A percentile compares a stretch with the other conserved stretches of the same genome.
Conservation (phyloP, 768 basidiomycete genomes). For the Holtermannia corniformis region DNA sequence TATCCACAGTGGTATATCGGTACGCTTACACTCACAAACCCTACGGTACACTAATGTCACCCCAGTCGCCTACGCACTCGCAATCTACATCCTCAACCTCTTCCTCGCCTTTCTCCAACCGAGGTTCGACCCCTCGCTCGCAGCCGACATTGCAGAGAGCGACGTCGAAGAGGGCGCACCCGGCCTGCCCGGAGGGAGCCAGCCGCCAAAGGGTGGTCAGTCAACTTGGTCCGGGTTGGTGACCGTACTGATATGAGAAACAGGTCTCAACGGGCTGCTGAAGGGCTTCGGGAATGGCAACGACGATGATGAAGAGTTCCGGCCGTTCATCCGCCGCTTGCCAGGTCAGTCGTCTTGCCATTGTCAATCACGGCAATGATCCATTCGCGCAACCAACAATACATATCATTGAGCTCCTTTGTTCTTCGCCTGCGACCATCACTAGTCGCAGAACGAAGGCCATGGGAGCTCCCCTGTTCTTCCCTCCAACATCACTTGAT, state of each 20-base stretch:
- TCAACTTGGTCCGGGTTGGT: not conserved
- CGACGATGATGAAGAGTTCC: slow-evolving; percentile 83
- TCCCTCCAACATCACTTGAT: not conserved
- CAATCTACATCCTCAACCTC: slow-evolving; percentile 91
- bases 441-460: slow-evolving; percentile 30
- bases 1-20: not conserved
- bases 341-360: slow-evolving; percentile 45
- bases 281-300: slow-evolving; percentile 37
- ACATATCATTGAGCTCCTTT: too few species aligned
- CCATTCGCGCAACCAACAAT: too few species aligned
- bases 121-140: slow-evolving; percentile 90
- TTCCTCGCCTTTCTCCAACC: slow-evolving; percentile 96
- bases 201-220: slow-evolving; percentile 33
- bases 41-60: too few species aligned
- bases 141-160: slow-evolving; percentile 84
- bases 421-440: too few species aligned
- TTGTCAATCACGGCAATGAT: not conserved
- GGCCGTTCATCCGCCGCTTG: slow-evolving; percentile 87
- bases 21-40: not conserved
- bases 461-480: not conserved
- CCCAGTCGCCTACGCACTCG: slow-evolving; percentile 60
- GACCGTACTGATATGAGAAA: not conserved
- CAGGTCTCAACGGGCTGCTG: slow-evolving; percentile 32
- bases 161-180: slow-evolving; percentile 89
- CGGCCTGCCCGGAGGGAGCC: slow-evolving; percentile 40